phyloP scores from a whole-genome alignment of 1,284 basidiomycete genomes.

The Chondrostereum purpureum region DNA sequence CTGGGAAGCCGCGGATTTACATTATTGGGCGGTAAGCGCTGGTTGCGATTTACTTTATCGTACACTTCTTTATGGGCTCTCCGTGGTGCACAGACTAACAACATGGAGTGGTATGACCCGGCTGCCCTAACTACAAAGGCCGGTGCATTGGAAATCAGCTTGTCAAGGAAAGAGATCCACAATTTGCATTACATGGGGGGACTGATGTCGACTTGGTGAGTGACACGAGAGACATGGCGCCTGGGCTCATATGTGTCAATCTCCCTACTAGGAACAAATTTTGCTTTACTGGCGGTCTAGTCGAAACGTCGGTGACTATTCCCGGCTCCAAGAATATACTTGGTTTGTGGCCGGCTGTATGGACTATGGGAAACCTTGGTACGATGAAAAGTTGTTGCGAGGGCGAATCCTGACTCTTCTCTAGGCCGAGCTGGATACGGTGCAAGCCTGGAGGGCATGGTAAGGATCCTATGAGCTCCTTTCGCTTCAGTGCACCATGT shows the following conservation, averaged over 20 bases:
- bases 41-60: neutral
- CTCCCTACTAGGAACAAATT: constrained; percentile 37
- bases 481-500: neutral
- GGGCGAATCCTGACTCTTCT: neutral
- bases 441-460: constrained; percentile 41
- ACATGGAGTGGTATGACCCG: constrained; percentile 61
- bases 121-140: constrained; percentile 44
- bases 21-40: constrained; percentile 42
- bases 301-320: constrained; percentile 52
- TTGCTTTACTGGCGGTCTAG: constrained; percentile 66
- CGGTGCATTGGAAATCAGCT: constrained; percentile 50
- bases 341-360: constrained; percentile 67
- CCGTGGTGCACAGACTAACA: constrained; percentile 38
- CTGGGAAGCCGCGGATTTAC: constrained; percentile 60
- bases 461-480: too few relatives aligned
- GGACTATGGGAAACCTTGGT: constrained; percentile 64
- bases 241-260: constrained; percentile 5
- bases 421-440: constrained; percentile 38
- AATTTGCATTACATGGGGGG: constrained; percentile 44
- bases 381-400: neutral
- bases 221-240: constrained; percentile 13
- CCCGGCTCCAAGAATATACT: constrained; percentile 52
- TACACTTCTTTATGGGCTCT: neutral
- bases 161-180: constrained; percentile 37
- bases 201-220: constrained; percentile 37